These are phyloP conservation scores for Scleromitrula shiraiana DNA, from an alignment of 2,329 filamentous ascomycete species.

Conservation along the genomic window DNA sequence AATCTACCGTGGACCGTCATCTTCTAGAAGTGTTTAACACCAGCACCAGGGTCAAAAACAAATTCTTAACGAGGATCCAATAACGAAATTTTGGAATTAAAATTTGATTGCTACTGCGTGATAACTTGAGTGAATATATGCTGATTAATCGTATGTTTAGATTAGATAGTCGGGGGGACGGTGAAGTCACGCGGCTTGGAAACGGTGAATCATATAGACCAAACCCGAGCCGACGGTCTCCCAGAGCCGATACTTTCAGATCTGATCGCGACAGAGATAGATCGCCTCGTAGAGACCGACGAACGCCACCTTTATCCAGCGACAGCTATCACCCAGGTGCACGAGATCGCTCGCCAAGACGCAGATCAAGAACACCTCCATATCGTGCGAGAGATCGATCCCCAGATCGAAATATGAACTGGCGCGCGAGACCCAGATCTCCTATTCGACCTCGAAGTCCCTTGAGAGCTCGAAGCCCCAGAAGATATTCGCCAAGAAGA, in stretches of 20 bases:
- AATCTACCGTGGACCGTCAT: too few species aligned
- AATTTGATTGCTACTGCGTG: too few species aligned
- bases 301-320: slow-evolving; percentile 21
- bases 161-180: slow-evolving; percentile 23
- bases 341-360: slow-evolving; percentile 26
- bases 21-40: too few species aligned
- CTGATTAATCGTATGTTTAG: too few species aligned
- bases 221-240: slow-evolving; percentile 22
- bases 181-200: slow-evolving; percentile 29
- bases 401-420: slow-evolving; percentile 17
- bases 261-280: slow-evolving; percentile 21
- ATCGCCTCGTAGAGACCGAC: slow-evolving; percentile 20
- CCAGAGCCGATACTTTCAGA: slow-evolving; percentile 23
- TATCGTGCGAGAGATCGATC: slow-evolving; percentile 25
- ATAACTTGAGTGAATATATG: too few species aligned
- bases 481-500: slow-evolving; percentile 30
- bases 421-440: slow-evolving; percentile 24
- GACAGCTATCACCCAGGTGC: slow-evolving; percentile 25
- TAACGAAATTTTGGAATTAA: too few species aligned
- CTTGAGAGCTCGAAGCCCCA: slow-evolving; percentile 25
- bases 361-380: slow-evolving; percentile 26
- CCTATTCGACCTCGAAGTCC: slow-evolving; percentile 31
- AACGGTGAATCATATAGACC: slow-evolving; percentile 30
- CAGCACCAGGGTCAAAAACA: too few species aligned
- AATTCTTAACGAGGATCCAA: too few species aligned